Percentiles rank a stretch among this genome's conserved stretches.
phyloP scores from a whole-genome alignment of 495 filamentous ascomycete species.

The Talaromyces borbonicus region DNA sequence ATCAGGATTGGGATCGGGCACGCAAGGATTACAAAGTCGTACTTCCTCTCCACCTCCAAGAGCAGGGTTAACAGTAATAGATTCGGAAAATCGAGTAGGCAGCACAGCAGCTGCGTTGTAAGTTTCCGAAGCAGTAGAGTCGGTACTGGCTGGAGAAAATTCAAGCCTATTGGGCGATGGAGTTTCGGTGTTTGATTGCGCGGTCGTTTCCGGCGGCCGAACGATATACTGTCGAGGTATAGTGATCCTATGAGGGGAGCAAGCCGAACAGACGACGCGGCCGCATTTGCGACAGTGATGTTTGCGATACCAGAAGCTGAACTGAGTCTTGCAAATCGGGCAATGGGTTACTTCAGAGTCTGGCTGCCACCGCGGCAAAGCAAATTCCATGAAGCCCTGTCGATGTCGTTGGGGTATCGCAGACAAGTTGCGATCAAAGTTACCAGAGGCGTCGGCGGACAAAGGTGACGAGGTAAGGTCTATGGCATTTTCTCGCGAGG shows the following conservation, averaged over 20 bases:
- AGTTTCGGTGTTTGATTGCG: slow-evolving; percentile 14
- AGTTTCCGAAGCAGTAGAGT: slow-evolving; percentile 33
- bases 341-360: slow-evolving; percentile 69
- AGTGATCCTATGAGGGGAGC: slow-evolving; percentile 91
- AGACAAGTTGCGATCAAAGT: slow-evolving; percentile 2
- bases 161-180: slow-evolving; percentile 8
- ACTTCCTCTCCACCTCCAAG: slow-evolving; percentile 78
- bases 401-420: background rate
- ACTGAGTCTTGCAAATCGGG: slow-evolving; percentile 68
- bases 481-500: slow-evolving; percentile 27
- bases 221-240: slow-evolving; percentile 93
- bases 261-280: slow-evolving; percentile 80
- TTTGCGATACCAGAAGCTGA: slow-evolving; percentile 80
- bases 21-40: slow-evolving; percentile 87
- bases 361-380: slow-evolving; percentile 74
- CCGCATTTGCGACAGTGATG: slow-evolving; percentile 98
- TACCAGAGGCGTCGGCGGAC: background rate
- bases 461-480: slow-evolving; percentile 27
- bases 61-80: slow-evolving; percentile 35
- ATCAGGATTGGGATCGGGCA: slow-evolving; percentile 78
- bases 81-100: slow-evolving; percentile 6
- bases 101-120: slow-evolving; percentile 8
- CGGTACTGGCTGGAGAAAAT: slow-evolving; percentile 19
- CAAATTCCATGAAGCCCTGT: slow-evolving; percentile 16
- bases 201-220: slow-evolving; percentile 51